Evolutionary conservation across 768 basidiomycete genomes (phyloP).

Genomic region (Serpula lacrymans): DNA sequence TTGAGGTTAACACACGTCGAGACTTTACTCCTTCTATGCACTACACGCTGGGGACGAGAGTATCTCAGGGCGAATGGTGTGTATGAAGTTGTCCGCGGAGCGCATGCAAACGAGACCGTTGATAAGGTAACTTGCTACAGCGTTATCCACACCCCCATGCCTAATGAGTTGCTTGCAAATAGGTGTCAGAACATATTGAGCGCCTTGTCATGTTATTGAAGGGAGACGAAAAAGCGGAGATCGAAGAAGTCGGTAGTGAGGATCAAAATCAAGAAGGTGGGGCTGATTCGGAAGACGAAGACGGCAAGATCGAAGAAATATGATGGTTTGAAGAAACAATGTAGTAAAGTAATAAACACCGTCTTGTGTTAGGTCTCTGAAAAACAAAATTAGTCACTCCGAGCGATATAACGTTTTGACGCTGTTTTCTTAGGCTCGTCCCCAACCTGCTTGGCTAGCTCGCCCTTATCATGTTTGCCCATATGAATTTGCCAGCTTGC

Average conservation of each 20-base stretch:
- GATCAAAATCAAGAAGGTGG: conserved; percentile 14
- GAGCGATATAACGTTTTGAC: too few relatives aligned
- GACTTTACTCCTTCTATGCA: conserved; percentile 82
- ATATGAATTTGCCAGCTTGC: too few relatives aligned
- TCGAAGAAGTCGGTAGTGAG: conserved; percentile 30
- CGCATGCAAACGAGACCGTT: conserved; percentile 76
- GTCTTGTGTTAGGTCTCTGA: too few relatives aligned
- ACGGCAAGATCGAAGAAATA: conserved; percentile 73
- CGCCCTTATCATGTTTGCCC: too few relatives aligned
- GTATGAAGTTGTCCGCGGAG: conserved; percentile 77
- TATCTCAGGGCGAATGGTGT: conserved; percentile 75
- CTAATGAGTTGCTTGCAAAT: not conserved
- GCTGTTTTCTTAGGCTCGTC: too few relatives aligned
- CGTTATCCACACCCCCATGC: too few relatives aligned
- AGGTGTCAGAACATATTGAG: conserved; percentile 88
- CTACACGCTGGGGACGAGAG: conserved; percentile 86
- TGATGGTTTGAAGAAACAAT: conserved; percentile 31
- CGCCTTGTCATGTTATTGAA: conserved; percentile 85
- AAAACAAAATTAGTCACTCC: too few relatives aligned
- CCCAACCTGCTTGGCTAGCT: too few relatives aligned
- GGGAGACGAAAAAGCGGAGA: conserved; percentile 63
- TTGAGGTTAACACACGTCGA: conserved; percentile 87
- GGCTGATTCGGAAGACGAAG: conserved; percentile 55
- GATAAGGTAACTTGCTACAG: conserved; percentile 68
- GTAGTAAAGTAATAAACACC: too few relatives aligned